Base-by-base conservation (phyloP, 306 rosid species). In the Prunus kanzakura region DNA sequence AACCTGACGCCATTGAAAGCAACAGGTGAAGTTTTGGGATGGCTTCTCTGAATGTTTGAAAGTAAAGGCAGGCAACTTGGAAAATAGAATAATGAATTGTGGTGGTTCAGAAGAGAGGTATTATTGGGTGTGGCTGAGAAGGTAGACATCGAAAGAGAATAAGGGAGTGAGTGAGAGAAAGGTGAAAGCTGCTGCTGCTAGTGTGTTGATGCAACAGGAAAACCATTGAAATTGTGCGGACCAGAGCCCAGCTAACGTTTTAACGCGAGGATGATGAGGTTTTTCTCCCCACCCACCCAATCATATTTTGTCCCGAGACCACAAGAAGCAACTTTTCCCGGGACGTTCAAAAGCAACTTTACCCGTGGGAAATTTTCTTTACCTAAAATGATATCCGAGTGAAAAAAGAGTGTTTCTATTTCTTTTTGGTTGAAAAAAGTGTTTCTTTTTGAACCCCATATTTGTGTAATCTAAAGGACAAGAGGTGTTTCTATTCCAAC, bases 131-230 rank as follows among this genome's bases (percentile, higher is more conserved):
- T 46, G 62, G 83, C 77, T 1, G 77, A 46, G 82, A 65, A 45
- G 43, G 82, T 72, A 29, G 97, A 96, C 98, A 94, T 94, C 51
- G 90, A 45, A 22, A 64, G 43, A 29, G 52, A 52, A 20, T 4
- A 38, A n/a, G 64, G 58, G 12, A 76, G 50, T 54, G 69, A 46
- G 29, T 3, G 65, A 27, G 73, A 16, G 23, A 15, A 5, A 49
- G 25, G 55, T 15, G 55, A 52, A 6, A 14, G 57, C 6, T 20
- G 43, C 43, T 38, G 43, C 9, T 38, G 10, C 62, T 56, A 12
- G 14, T 19, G 4, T 56, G 4, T 13, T 12, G 54, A 14, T 8
- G 81, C 47, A 30, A 45, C 46, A 64, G 30, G 45, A 30, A 46
- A 73, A 38, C 60, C 78, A 76, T 80, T 52, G 27, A 66, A 66